Evolutionary conservation across 805 yeast genomes (phyloP).

Genomic region (Ascoidea rubescens): DNA sequence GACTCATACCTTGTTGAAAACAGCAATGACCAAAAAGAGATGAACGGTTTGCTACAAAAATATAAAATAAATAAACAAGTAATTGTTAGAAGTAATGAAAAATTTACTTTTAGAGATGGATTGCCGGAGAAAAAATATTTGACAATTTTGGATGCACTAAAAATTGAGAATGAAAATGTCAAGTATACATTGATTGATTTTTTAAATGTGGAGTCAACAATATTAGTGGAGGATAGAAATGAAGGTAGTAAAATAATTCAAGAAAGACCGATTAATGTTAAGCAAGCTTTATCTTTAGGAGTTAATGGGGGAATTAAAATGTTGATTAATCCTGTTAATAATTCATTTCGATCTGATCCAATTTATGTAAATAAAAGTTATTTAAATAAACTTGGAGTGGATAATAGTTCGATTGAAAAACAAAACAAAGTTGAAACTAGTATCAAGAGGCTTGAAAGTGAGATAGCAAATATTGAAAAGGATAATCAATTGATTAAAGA

Average conservation of each 20-base stretch:
- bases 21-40: slow-evolving; percentile 37
- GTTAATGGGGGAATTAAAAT: slow-evolving; percentile 32
- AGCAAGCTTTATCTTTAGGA: slow-evolving; percentile 26
- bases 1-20: slow-evolving; percentile 57
- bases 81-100: slow-evolving; percentile 39
- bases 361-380: slow-evolving; percentile 16
- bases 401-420: slow-evolving; percentile 11
- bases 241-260: slow-evolving; percentile 35
- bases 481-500: slow-evolving; percentile 5
- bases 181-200: slow-evolving; percentile 53
- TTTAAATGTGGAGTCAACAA: slow-evolving; percentile 40
- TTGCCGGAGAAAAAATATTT: slow-evolving; percentile 26
- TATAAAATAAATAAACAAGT: slow-evolving; percentile 25
- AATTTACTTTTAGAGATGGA: slow-evolving; percentile 35
- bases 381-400: slow-evolving; percentile 1
- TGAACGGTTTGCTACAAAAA: slow-evolving; percentile 22
- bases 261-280: slow-evolving; percentile 24
- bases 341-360: slow-evolving; percentile 41
- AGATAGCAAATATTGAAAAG: slow-evolving; percentile 11
- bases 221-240: slow-evolving; percentile 35
- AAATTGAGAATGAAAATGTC: slow-evolving; percentile 38
- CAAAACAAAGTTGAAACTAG: slow-evolving; percentile 9
- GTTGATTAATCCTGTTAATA: slow-evolving; percentile 20
- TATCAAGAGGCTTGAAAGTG: slow-evolving; percentile 7
- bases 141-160: slow-evolving; percentile 48